Evolutionary conservation across 2,329 filamentous ascomycete genomes (phyloP).

Genomic region (Fusarium torulosum): DNA sequence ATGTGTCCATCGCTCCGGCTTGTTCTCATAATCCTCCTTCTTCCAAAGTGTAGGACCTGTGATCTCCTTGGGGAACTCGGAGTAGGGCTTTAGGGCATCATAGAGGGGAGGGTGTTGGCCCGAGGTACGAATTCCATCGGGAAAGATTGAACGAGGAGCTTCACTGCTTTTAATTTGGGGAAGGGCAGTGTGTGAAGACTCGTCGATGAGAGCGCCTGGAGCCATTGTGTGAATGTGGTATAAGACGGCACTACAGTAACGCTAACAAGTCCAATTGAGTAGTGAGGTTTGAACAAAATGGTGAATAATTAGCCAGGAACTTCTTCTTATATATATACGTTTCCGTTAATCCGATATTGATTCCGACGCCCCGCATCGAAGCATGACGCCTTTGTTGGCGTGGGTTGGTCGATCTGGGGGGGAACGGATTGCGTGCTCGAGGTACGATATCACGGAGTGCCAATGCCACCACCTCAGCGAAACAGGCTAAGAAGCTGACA

Average conservation of each 20-base stretch:
- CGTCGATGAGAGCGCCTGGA: slow-evolving; percentile 45
- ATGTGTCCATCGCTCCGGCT: slow-evolving; percentile 80
- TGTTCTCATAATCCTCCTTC: slow-evolving; percentile 71
- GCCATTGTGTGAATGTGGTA: slow-evolving; percentile 36
- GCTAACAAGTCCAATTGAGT: slow-evolving; percentile 10
- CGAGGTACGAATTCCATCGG: slow-evolving; percentile 65
- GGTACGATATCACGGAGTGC: slow-evolving; percentile 47
- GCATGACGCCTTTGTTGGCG: slow-evolving; percentile 43
- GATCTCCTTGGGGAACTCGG: slow-evolving; percentile 78
- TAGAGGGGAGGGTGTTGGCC: slow-evolving; percentile 81
- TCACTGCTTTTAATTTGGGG: slow-evolving; percentile 45
- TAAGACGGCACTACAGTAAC: background rate
- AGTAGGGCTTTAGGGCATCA: slow-evolving; percentile 73
- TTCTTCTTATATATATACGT: slow-evolving; percentile 32
- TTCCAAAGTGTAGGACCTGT: slow-evolving; percentile 80
- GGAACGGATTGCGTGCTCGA: slow-evolving; percentile 46
- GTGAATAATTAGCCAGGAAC: background rate
- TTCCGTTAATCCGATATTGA: slow-evolving; percentile 25
- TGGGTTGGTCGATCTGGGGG: slow-evolving; percentile 12
- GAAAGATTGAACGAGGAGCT: slow-evolving; percentile 54
- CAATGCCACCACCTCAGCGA: slow-evolving; percentile 32
- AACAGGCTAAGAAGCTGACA: slow-evolving; percentile 10
- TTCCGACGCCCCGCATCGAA: slow-evolving; percentile 38
- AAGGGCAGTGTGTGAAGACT: slow-evolving; percentile 26
- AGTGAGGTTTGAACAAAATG: background rate